These are phyloP conservation scores for Mycotypha africana DNA, from an alignment of 371 early-diverging fungal species.

Conservation along the genomic window DNA sequence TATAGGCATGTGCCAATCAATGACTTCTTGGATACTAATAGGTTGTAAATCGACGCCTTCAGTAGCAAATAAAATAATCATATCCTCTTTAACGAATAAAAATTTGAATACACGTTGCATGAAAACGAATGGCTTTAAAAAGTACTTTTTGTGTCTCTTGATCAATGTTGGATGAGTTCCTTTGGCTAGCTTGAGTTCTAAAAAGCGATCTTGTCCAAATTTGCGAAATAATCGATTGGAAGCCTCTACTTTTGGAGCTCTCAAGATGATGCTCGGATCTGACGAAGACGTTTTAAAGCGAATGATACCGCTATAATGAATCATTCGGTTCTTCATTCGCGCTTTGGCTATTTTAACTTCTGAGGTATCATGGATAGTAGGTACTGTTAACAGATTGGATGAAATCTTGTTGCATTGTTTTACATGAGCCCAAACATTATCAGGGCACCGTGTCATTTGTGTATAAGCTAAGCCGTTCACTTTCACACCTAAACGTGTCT, in stretches of 20 bases:
- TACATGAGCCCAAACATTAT: conserved; percentile 25
- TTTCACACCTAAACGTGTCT: conserved; percentile 5
- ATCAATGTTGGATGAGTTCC: conserved; percentile 9
- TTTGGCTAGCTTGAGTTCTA: conserved; percentile 26
- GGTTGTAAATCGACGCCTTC: conserved; percentile 26
- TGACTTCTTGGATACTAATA: conserved; percentile 27
- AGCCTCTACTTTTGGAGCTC: conserved; percentile 24
- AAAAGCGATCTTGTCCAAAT: conserved; percentile 33
- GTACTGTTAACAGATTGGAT: neutral
- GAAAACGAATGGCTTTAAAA: conserved; percentile 28
- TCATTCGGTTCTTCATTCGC: conserved; percentile 13
- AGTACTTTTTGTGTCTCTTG: conserved; percentile 6
- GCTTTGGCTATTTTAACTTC: neutral
- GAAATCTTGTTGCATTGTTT: neutral
- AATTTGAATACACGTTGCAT: conserved; percentile 34
- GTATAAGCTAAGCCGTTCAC: conserved; percentile 7
- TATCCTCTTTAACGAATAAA: conserved; percentile 35
- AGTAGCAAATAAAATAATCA: conserved; percentile 34
- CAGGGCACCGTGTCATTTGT: conserved; percentile 27
- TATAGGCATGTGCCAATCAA: conserved; percentile 45
- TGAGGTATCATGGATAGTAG: neutral
- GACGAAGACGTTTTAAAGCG: neutral
- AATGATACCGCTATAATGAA: conserved; percentile 26
- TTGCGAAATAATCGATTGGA: conserved; percentile 43
- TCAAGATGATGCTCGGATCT: conserved; percentile 14